Conservation (phyloP, 75 land plant species). For the Pseudotsuga menziesii region DNA sequence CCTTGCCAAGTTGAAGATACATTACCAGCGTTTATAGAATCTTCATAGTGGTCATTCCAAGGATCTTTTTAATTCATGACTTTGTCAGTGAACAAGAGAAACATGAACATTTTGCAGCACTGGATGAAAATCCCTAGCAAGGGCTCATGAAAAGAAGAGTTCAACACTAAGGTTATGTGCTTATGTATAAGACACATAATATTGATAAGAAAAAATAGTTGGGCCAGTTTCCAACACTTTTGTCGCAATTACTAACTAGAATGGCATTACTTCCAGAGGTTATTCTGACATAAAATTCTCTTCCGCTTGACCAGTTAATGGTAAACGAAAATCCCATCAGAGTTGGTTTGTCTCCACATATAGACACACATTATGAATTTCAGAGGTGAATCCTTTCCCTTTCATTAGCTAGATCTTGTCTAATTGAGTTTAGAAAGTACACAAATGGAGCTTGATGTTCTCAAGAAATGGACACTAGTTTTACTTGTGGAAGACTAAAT, state of each 20-base stretch:
- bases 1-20: too few species aligned
- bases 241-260: constrained; percentile 53
- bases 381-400: constrained; percentile 84
- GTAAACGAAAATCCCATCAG: constrained; percentile 97
- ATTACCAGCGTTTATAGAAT: too few species aligned
- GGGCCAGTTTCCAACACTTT: constrained; percentile 77
- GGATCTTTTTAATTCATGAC: too few species aligned
- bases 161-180: too few species aligned
- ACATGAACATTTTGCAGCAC: too few species aligned
- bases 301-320: constrained; percentile 80
- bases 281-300: constrained; percentile 16
- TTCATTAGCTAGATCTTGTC: constrained; percentile 88
- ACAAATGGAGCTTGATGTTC: constrained; percentile 26
- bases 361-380: constrained; percentile 99
- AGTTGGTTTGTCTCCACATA: constrained; percentile 96
- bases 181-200: constrained; percentile 96
- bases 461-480: constrained; percentile 7
- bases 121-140: too few species aligned
- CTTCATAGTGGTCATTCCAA: too few species aligned
- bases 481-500: background rate
- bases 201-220: constrained; percentile 52
- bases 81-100: too few species aligned
- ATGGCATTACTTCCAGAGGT: constrained; percentile 39
- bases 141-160: too few species aligned
- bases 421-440: constrained; percentile 96